Evolutionary conservation across 2,329 filamentous ascomycete genomes (phyloP).

Genomic region (Diaporthe vaccinii): DNA sequence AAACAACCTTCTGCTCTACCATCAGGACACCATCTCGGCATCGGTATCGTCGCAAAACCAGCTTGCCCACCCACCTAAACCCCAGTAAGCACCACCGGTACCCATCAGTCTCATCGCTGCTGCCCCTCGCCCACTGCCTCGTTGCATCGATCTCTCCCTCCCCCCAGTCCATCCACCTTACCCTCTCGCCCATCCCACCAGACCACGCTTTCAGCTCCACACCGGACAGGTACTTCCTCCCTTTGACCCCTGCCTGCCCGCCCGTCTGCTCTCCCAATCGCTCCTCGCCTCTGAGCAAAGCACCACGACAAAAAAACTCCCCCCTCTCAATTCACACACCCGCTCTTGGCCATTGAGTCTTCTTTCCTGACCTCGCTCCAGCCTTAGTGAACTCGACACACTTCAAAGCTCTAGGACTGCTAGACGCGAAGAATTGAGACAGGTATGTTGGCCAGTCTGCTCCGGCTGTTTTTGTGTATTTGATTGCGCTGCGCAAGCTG

Average conservation of each 20-base stretch:
- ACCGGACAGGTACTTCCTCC: slow-evolving; percentile 29
- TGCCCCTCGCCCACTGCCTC: slow-evolving; percentile 11
- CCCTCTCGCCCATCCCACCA: slow-evolving; percentile 18
- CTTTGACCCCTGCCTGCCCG: slow-evolving; percentile 34
- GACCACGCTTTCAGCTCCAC: slow-evolving; percentile 30
- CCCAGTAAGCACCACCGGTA: slow-evolving; percentile 9
- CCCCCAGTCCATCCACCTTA: neutral
- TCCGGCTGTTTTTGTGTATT: neutral
- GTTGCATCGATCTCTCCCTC: slow-evolving; percentile 22
- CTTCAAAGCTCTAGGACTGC: slow-evolving; percentile 35
- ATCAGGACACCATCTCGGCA: neutral
- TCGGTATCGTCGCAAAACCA: slow-evolving; percentile 22
- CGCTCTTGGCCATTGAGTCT: slow-evolving; percentile 36
- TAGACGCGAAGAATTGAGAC: slow-evolving; percentile 34
- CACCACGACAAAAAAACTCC: slow-evolving; percentile 41
- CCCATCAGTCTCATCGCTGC: slow-evolving; percentile 7
- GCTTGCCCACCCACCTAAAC: neutral
- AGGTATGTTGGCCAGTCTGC: slow-evolving; percentile 32
- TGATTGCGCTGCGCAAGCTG: slow-evolving; percentile 19
- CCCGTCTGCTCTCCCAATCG: slow-evolving; percentile 33
- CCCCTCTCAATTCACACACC: slow-evolving; percentile 40
- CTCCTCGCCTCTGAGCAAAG: slow-evolving; percentile 35
- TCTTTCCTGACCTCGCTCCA: slow-evolving; percentile 33
- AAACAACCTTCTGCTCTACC: neutral
- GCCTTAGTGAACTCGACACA: slow-evolving; percentile 34